Conservation (phyloP, 495 filamentous ascomycete genomes). For the Aspergillus campestris region DNA sequence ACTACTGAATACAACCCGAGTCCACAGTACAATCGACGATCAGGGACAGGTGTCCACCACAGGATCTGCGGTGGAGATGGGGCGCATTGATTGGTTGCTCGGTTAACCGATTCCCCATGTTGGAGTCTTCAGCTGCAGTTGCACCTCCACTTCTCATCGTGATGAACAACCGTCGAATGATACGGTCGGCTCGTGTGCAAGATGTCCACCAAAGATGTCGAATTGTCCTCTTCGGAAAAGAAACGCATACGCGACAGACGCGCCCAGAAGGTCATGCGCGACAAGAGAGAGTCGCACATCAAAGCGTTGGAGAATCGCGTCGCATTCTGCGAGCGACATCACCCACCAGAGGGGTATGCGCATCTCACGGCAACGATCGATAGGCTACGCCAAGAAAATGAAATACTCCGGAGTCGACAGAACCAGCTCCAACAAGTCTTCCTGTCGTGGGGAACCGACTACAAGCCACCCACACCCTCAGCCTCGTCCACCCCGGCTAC, state of each 20-base stretch:
- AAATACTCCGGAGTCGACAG: background rate
- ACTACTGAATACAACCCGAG: no score
- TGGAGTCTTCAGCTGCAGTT: no score
- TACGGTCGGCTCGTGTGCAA: no score
- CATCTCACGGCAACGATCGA: background rate
- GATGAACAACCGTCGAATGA: no score
- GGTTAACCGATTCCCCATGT: no score
- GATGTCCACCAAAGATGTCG: no score
- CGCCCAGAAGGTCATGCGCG: slow-evolving; percentile 6
- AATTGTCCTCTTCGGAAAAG: background rate
- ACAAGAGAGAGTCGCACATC: slow-evolving; percentile 7
- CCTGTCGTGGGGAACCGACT: background rate
- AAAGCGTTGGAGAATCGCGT: slow-evolving; percentile 6
- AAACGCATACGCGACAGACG: slow-evolving; percentile 8
- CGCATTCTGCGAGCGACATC: slow-evolving; percentile 7
- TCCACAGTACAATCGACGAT: no score
- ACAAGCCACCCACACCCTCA: no score
- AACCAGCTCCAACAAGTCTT: slow-evolving; percentile 1
- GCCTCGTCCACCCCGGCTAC: background rate
- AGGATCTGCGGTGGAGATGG: no score
- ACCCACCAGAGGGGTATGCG: background rate
- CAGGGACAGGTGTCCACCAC: no score
- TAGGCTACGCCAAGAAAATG: slow-evolving; percentile 3
- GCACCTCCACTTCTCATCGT: no score
- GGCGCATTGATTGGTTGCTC: no score